Percentiles rank a stretch among this genome's conserved stretches.
Conservation (phyloP, 1,284 basidiomycete species). For the Naganishia albida region DNA sequence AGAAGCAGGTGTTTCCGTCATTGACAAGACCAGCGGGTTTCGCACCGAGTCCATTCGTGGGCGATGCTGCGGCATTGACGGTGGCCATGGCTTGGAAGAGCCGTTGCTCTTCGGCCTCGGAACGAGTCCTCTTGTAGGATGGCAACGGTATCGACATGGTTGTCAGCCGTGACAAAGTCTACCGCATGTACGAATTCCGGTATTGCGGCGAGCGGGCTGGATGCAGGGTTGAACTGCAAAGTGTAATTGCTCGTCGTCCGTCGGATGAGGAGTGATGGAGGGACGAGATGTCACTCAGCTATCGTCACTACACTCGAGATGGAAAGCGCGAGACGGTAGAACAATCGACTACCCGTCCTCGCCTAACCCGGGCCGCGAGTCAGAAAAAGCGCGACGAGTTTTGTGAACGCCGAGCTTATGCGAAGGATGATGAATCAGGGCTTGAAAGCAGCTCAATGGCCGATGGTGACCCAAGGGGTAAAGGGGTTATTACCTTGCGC, state of each 20-base stretch:
- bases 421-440: not conserved
- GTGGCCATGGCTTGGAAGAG: slow-evolving; percentile 29
- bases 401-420: not conserved
- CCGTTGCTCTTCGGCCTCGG: slow-evolving; percentile 31
- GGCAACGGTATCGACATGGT: slow-evolving; percentile 28
- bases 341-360: slow-evolving; percentile 1
- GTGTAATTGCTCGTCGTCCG: not conserved
- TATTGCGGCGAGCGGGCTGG: not conserved
- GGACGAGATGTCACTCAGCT: not conserved
- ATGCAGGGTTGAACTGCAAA: slow-evolving; percentile 27
- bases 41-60: slow-evolving; percentile 23
- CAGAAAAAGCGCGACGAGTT: no score
- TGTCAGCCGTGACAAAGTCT: slow-evolving; percentile 1
- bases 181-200: slow-evolving; percentile 10
- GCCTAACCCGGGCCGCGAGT: not conserved
- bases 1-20: slow-evolving; percentile 88
- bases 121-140: slow-evolving; percentile 17
- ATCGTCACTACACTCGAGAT: not conserved
- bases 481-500: not conserved
- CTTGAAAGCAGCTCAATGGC: not conserved
- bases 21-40: slow-evolving; percentile 67
- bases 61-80: slow-evolving; percentile 25
- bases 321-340: not conserved
- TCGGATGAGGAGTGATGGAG: not conserved
- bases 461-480: not conserved